phyloP scores from a whole-genome alignment of 805 yeast genomes.

The Yarrowia bubula region DNA sequence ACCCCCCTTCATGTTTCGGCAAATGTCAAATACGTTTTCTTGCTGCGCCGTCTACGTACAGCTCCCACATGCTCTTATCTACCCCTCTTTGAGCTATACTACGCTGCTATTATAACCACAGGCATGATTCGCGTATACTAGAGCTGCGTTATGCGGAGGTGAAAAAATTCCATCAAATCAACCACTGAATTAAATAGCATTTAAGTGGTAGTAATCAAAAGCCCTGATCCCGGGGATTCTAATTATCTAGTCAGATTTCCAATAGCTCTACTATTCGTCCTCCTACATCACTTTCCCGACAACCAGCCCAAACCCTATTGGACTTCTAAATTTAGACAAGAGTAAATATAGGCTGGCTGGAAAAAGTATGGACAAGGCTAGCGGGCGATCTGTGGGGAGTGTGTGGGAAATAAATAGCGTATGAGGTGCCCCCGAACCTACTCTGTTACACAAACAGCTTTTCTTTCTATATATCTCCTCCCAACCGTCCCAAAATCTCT shows the following conservation, averaged over 20 bases:
- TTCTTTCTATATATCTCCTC: not conserved
- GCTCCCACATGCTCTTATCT: not conserved
- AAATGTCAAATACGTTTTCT: too few species aligned
- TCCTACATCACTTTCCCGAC: not conserved
- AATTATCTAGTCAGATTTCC: not conserved
- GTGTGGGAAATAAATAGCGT: not conserved
- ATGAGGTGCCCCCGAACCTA: not conserved
- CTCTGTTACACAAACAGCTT: not conserved
- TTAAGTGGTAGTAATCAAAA: too few species aligned
- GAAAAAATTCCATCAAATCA: too few species aligned
- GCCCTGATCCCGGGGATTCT: not conserved
- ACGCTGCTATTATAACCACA: not conserved
- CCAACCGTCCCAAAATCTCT: not conserved
- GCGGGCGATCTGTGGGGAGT: not conserved
- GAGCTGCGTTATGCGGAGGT: not conserved
- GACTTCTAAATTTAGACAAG: conserved; percentile 14
- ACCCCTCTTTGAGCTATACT: conserved; percentile 3
- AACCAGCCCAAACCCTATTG: conserved; percentile 17
- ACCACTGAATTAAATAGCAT: too few species aligned
- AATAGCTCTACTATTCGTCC: not conserved
- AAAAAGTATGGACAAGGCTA: conserved; percentile 1
- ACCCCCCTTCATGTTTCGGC: too few species aligned
- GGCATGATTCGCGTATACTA: not conserved
- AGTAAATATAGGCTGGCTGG: conserved; percentile 23
- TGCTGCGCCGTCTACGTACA: too few species aligned